Conservation (phyloP, 1,139 yeast species). For the Sugiyamaella sp. region DNA sequence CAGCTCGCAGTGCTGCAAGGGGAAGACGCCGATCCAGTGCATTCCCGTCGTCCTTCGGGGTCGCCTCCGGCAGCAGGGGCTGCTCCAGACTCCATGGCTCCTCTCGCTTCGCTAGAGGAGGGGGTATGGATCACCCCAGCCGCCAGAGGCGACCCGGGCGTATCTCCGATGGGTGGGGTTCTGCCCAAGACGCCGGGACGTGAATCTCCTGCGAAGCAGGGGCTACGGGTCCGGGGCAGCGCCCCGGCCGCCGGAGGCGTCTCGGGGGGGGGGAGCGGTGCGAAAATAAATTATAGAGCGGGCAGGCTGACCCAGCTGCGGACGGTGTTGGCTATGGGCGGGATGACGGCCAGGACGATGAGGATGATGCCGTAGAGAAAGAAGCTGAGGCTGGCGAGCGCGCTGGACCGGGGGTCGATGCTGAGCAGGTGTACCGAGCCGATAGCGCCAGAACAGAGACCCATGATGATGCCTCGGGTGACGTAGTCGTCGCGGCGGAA, state of each 20-base stretch:
- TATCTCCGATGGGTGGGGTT: not conserved
- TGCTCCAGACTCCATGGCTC: not conserved
- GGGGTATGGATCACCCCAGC: not conserved
- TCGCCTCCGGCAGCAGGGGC: slow-evolving; percentile 2
- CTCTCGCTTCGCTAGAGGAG: not conserved
- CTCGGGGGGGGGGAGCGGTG: too few relatives aligned
- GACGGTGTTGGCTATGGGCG: slow-evolving; percentile 48
- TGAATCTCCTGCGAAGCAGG: not conserved
- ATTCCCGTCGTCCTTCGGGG: not conserved
- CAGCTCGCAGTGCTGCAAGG: too few relatives aligned
- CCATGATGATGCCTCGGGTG: slow-evolving; percentile 74
- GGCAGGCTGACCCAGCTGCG: slow-evolving; percentile 40
- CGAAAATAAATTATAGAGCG: not conserved
- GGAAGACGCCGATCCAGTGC: too few relatives aligned
- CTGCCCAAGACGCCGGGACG: not conserved
- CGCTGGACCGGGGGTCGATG: slow-evolving; percentile 78
- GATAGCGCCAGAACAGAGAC: slow-evolving; percentile 79
- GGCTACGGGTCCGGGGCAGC: slow-evolving; percentile 4
- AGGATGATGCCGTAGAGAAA: slow-evolving; percentile 72
- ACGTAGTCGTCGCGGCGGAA: slow-evolving; percentile 68
- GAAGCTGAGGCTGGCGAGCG: slow-evolving; percentile 72
- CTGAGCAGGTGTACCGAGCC: slow-evolving; percentile 75
- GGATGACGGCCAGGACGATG: slow-evolving; percentile 67
- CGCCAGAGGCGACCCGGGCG: not conserved
- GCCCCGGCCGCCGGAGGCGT: slow-evolving; percentile 5